Evolutionary conservation across 2,329 filamentous ascomycete genomes (phyloP).

Genomic region (Arthrobotrys entomopaga): DNA sequence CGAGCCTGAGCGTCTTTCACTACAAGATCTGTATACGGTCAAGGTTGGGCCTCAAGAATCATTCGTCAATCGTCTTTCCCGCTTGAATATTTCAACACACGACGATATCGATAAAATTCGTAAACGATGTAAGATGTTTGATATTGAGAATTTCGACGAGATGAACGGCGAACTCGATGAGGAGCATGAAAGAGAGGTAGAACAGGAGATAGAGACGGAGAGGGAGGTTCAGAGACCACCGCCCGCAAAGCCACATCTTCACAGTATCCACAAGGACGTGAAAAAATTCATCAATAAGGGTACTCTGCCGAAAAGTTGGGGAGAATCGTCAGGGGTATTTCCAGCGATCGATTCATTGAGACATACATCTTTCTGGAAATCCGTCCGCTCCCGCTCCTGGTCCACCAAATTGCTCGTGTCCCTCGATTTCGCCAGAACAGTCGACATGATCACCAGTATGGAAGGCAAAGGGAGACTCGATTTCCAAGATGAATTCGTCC

Average conservation of each 20-base stretch:
- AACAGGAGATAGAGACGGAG: conserved; percentile 73
- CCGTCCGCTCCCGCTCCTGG: conserved; percentile 60
- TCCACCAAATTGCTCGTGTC: conserved; percentile 65
- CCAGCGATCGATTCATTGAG: conserved; percentile 29
- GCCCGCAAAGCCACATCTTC: conserved; percentile 59
- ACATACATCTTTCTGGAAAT: conserved; percentile 21
- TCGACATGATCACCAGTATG: conserved; percentile 59
- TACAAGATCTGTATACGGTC: conserved; percentile 67
- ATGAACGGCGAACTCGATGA: conserved; percentile 63
- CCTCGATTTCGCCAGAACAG: conserved; percentile 66
- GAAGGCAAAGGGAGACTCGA: conserved; percentile 50
- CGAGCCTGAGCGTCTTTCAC: conserved; percentile 68
- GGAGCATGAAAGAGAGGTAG: conserved; percentile 76
- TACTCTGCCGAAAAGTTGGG: conserved; percentile 19
- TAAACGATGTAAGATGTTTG: conserved; percentile 62
- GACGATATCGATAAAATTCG: conserved; percentile 54
- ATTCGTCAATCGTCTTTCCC: conserved; percentile 15
- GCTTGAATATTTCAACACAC: conserved; percentile 8
- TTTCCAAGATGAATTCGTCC: conserved; percentile 65
- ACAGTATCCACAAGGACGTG: conserved; percentile 63
- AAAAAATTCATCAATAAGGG: conserved; percentile 55
- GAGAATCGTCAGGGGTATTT: conserved; percentile 53
- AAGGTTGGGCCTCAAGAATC: conserved; percentile 55
- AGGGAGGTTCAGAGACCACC: conserved; percentile 67
- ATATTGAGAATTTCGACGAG: conserved; percentile 34